These are phyloP conservation scores for Pseudozyma sp. DNA, from an alignment of 1,284 basidiomycete genomes.

Conservation along the genomic window DNA sequence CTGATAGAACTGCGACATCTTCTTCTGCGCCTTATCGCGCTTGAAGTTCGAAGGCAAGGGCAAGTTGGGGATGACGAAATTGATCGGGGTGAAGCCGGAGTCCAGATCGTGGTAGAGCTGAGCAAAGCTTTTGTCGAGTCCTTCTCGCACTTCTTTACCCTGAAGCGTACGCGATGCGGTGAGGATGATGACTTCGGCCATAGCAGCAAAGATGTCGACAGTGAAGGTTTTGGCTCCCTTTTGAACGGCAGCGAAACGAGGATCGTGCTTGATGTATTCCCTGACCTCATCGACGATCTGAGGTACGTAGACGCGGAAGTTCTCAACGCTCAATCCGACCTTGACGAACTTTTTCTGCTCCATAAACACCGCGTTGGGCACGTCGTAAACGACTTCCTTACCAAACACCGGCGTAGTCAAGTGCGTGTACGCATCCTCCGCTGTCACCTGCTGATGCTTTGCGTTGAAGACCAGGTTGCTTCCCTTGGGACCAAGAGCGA, in stretches of 20 bases:
- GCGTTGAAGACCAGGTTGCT: constrained; percentile 96
- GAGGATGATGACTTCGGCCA: constrained; percentile 94
- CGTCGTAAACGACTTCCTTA: constrained; percentile 96
- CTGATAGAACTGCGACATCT: constrained; percentile 94
- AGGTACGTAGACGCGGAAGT: constrained; percentile 88
- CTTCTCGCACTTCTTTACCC: constrained; percentile 86
- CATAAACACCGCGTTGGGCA: constrained; percentile 96
- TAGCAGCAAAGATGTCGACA: constrained; percentile 74
- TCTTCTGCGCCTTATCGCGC: constrained; percentile 88
- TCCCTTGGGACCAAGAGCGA: constrained; percentile 89
- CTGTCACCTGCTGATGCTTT: constrained; percentile 89
- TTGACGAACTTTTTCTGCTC: constrained; percentile 94
- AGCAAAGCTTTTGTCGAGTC: constrained; percentile 86
- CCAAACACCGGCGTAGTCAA: constrained; percentile 77
- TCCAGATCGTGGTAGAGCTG: constrained; percentile 90
- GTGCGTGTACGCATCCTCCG: constrained; percentile 91
- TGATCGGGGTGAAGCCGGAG: constrained; percentile 73
- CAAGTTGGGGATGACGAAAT: constrained; percentile 94
- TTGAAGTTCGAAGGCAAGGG: constrained; percentile 88
- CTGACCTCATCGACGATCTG: constrained; percentile 79
- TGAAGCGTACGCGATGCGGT: constrained; percentile 93
- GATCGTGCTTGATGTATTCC: constrained; percentile 70
- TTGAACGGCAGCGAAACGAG: constrained; percentile 73
- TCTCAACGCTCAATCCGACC: constrained; percentile 90
- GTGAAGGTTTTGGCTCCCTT: constrained; percentile 22